Conservation (phyloP, 352 stramenopile genomes). For the Phytophthora hibernalis region DNA sequence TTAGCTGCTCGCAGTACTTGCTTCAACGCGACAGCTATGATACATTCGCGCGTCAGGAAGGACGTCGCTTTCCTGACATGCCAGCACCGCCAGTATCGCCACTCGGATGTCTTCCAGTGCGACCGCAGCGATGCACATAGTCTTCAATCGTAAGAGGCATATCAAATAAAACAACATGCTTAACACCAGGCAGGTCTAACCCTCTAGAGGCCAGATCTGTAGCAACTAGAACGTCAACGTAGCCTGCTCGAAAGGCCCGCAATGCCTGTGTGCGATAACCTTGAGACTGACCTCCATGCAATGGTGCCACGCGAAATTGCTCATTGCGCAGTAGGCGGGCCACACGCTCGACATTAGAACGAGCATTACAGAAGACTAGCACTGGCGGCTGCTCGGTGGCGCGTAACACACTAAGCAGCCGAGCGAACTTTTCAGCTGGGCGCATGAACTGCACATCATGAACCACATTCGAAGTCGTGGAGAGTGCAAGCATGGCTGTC, state of each 20-base stretch:
- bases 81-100: constrained; percentile 34
- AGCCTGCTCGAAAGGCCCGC: constrained; percentile 53
- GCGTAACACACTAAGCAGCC: constrained; percentile 61
- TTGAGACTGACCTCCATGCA: constrained; percentile 93
- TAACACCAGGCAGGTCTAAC: constrained; percentile 89
- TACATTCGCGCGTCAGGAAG: constrained; percentile 66
- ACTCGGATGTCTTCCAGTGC: constrained; percentile 55
- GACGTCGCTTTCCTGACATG: constrained; percentile 46
- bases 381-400: constrained; percentile 91
- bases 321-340: constrained; percentile 94
- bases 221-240: constrained; percentile 87
- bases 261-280: constrained; percentile 61
- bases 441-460: constrained; percentile 89
- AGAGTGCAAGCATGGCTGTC: constrained; percentile 22
- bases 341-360: constrained; percentile 94
- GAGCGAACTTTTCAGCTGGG: constrained; percentile 49
- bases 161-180: constrained; percentile 90
- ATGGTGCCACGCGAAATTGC: constrained; percentile 94
- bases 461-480: constrained; percentile 61
- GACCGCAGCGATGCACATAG: constrained; percentile 92
- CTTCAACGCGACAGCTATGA: constrained; percentile 60
- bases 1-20: constrained; percentile 50
- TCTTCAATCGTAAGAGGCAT: constrained; percentile 92
- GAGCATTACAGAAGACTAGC: constrained; percentile 98
- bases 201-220: constrained; percentile 91